Evolutionary conservation across 1,139 yeast genomes (phyloP).

Genomic region (Pichia sp.): DNA sequence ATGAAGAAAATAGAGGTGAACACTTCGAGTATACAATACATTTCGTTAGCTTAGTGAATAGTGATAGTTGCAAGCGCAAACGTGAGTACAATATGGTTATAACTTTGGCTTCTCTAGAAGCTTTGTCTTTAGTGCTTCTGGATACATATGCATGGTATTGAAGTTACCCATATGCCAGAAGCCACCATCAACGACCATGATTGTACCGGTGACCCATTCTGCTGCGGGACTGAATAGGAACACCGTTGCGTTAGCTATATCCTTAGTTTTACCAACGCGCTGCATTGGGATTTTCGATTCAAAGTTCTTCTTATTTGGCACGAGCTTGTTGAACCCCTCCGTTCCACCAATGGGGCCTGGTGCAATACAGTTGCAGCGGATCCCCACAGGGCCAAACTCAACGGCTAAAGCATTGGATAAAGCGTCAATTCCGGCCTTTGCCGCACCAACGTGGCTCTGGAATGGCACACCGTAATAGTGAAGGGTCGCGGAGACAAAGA

Average conservation of each 20-base stretch:
- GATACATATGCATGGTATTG: constrained; percentile 32
- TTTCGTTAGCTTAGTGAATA: too few species aligned
- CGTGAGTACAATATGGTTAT: too few species aligned
- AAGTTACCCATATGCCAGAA: constrained; percentile 71
- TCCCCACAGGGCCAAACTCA: constrained; percentile 83
- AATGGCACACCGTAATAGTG: constrained; percentile 84
- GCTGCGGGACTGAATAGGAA: constrained; percentile 82
- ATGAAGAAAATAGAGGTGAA: neutral
- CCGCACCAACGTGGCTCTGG: constrained; percentile 85
- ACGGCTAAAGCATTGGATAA: constrained; percentile 75
- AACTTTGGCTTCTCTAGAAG: constrained; percentile 23
- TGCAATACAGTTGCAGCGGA: constrained; percentile 73
- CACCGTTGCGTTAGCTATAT: constrained; percentile 86
- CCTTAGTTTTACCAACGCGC: constrained; percentile 65
- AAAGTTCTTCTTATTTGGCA: constrained; percentile 37
- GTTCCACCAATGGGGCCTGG: constrained; percentile 83
- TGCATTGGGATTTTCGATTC: constrained; percentile 60
- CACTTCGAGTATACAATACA: neutral
- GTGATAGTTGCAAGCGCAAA: neutral
- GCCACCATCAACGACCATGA: constrained; percentile 84
- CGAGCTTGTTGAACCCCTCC: constrained; percentile 65
- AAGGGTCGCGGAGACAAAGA: constrained; percentile 80
- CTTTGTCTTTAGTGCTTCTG: constrained; percentile 28
- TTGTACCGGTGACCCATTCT: constrained; percentile 67
- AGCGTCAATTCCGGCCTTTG: constrained; percentile 92